Evolutionary conservation across 208 protist species (phyloP), one percentile per base, ranked within the genome.

Genomic region (Herpetomonas samuelpessoai): DNA sequence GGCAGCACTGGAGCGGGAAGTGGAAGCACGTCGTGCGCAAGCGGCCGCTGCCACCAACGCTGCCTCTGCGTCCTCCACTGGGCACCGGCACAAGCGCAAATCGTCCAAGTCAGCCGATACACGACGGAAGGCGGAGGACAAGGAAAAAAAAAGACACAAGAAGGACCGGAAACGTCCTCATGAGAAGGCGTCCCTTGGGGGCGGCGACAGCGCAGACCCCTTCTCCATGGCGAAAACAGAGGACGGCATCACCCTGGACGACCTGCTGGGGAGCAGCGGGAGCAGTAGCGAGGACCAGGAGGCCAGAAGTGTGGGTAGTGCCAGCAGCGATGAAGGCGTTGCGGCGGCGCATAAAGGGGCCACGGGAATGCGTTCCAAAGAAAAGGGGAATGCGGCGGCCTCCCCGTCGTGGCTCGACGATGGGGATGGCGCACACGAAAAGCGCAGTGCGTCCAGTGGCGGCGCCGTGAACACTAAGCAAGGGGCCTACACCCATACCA

Each of bases 221-320:
- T 62, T 16, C 41, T 46, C 31, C 2, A 54, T 39, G 19, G 12
- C 54, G 49, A 30, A 59, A 2, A 18, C 16, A 1, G 30, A 24
- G 21, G 35, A 22, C 10, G 29, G 7, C 30, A 54, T 78, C 38
- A 79, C 79, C 9, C 68, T 85, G 4, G 79, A 85, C 18, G 79
- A 85, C 28, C 62, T 85, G 21, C 79, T 85, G 6, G 74, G 60
- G 30, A 75, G 73, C 62, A 60, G 21, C 2, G 35, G 51, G 2
- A 1, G 1, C n/a, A n/a, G n/a, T n/a, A n/a, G n/a, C n/a, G n/a
- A n/a, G n/a, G n/a, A n/a, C n/a, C n/a, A n/a, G n/a, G n/a, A n/a
- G n/a, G n/a, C n/a, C n/a, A n/a, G n/a, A n/a, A n/a, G n/a, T n/a
- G n/a, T n/a, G n/a, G n/a, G n/a, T n/a, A n/a, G n/a, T n/a, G n/a